Evolutionary conservation across 352 stramenopile species (phyloP), one percentile per base, ranked within the genome.

Genomic region (Phytophthora pini): DNA sequence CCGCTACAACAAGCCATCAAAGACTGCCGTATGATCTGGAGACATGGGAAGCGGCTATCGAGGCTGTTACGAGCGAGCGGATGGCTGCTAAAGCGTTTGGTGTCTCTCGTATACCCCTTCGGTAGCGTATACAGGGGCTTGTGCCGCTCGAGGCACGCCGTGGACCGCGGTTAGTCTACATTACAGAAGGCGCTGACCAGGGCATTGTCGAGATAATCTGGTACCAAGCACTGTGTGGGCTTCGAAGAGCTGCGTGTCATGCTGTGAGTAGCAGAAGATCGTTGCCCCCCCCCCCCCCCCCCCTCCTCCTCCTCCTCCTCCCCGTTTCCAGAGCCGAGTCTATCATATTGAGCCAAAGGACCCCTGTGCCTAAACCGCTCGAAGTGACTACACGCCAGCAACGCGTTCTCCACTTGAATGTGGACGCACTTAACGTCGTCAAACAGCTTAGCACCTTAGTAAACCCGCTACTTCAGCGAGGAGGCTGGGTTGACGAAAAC

Each of bases 401-500:
- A 11, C 40, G 40, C 12, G 40, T 47, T 47, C 40, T 47, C 4
- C 9, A 47, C 5, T 11, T 47, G 12, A 44, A 55, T 55, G 47
- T 55, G 29, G 31, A 44, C 17, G 29, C 47, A n/a, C 47, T 20
- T 20, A 55, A 34, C 17, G 47, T 55, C 29, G 47, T 55, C 4
- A 45, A 55, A 9, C 32, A 34, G 29, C 31, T 44, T 44, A 55
- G 47, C n/a, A 31, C 7, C 5, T 15, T 22, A 3, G 27, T 55
- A n/a, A 29, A n/a, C 4, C 47, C 31, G 31, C 47, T 10, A 44
- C 26, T n/a, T 17, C 47, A 55, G 34, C 47, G 47, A 41, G 31
- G 29, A 43, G 47, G 43, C 13, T 55, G n/a, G 47, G 47, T 55
- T 55, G 47, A 55, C 47, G n/a, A 55, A 17, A 32, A 55, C 31